Percentiles rank a stretch among this genome's conserved stretches.
Conservation (phyloP, 2,329 filamentous ascomycete genomes). For the Pseudocercospora eumusae region DNA sequence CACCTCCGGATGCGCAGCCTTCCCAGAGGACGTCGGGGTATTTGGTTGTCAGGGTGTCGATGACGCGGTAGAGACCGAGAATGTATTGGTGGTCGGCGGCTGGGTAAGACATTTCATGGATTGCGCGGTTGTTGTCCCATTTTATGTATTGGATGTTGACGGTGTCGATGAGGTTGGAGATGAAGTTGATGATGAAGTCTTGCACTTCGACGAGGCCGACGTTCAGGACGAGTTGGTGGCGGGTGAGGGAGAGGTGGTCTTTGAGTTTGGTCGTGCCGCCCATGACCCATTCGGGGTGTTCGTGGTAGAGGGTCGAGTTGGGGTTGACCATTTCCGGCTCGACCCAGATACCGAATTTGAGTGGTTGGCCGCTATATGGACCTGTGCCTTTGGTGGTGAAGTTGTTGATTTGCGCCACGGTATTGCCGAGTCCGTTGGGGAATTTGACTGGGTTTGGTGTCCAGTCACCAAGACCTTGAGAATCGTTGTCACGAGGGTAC, state of each 20-base stretch:
- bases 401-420: conserved; percentile 55
- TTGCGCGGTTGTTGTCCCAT: conserved; percentile 68
- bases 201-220: conserved; percentile 63
- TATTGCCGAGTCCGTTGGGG: conserved; percentile 56
- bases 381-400: conserved; percentile 51
- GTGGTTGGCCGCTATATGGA: conserved; percentile 49
- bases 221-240: conserved; percentile 64
- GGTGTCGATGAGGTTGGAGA: conserved; percentile 57
- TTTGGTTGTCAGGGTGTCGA: conserved; percentile 59
- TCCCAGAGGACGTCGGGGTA: conserved; percentile 67
- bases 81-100: conserved; percentile 61
- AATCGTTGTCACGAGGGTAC: conserved; percentile 60
- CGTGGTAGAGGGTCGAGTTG: conserved; percentile 60
- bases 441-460: conserved; percentile 60
- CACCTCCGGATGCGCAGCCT: conserved; percentile 66
- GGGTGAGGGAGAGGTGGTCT: conserved; percentile 47
- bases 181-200: conserved; percentile 59
- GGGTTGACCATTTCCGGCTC: conserved; percentile 70
- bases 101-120: conserved; percentile 61
- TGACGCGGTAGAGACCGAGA: conserved; percentile 63
- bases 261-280: conserved; percentile 59
- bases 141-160: conserved; percentile 63
- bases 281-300: conserved; percentile 66
- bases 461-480: conserved; percentile 65
- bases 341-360: conserved; percentile 67